Conservation (phyloP, 495 filamentous ascomycete genomes). For the Hypoxylon crocopeplum region DNA sequence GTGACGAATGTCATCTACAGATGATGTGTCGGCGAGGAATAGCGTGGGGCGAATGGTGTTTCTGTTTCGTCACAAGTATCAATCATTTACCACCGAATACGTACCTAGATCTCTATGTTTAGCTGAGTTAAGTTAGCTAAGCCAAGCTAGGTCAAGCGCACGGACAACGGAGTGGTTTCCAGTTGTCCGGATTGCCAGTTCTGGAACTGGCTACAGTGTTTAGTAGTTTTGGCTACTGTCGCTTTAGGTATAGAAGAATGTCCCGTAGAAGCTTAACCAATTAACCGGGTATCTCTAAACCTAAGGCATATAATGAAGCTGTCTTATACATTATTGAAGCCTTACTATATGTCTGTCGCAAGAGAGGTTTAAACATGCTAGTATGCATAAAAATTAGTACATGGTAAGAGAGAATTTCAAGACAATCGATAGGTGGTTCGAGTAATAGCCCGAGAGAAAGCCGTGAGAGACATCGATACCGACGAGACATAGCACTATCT, state of each 20-base stretch:
- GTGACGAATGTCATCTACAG: neutral
- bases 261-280: too few species aligned
- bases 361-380: too few species aligned
- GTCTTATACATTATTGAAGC: too few species aligned
- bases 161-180: neutral
- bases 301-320: too few species aligned
- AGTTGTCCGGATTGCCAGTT: constrained; percentile 22
- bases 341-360: too few species aligned
- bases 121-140: constrained; percentile 7
- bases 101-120: constrained; percentile 5
- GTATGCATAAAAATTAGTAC: neutral
- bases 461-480: constrained; percentile 1
- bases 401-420: neutral
- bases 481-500: neutral
- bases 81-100: neutral
- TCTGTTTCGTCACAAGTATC: constrained; percentile 4
- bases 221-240: neutral
- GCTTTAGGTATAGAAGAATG: too few species aligned
- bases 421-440: neutral
- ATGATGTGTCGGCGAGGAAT: constrained; percentile 6
- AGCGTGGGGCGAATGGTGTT: constrained; percentile 1
- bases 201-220: constrained; percentile 9
- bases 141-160: neutral
- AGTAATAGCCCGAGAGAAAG: constrained; percentile 20
- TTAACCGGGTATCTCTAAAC: too few species aligned